phyloP scores from a whole-genome alignment of 164 flowering plant genomes.

The Taxillus chinensis region DNA sequence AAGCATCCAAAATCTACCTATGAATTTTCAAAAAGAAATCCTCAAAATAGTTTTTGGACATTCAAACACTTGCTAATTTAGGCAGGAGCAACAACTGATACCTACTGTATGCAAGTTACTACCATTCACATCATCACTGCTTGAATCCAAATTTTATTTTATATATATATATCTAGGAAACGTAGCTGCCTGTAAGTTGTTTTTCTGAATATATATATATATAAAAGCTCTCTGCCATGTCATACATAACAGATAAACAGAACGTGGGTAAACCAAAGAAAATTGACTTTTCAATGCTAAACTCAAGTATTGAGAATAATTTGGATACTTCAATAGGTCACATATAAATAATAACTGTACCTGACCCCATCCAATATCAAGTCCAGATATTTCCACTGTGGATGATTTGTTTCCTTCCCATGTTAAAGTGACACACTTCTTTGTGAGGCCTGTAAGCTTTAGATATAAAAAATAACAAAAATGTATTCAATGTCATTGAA shows the following conservation, averaged over 20 bases:
- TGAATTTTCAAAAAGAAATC: no score
- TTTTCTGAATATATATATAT: no score
- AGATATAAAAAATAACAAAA: slow-evolving; percentile 8
- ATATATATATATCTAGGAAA: not conserved
- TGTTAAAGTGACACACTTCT: slow-evolving; percentile 40
- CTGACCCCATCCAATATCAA: slow-evolving; percentile 98
- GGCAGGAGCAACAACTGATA: not conserved
- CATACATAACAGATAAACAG: no score
- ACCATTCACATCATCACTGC: not conserved
- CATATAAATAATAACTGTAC: slow-evolving; percentile 25
- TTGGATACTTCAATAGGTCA: not conserved
- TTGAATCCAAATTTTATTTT: not conserved
- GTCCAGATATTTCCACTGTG: slow-evolving; percentile 79
- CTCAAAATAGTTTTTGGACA: no score
- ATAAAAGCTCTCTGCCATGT: no score
- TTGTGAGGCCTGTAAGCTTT: slow-evolving; percentile 73
- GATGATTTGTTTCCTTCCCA: slow-evolving; percentile 51
- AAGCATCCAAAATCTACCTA: no score
- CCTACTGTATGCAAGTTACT: no score
- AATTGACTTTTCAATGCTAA: no score
- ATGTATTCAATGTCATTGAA: not conserved
- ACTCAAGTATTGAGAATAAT: no score
- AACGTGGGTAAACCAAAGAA: no score
- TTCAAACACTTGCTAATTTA: not conserved
- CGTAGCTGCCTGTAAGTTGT: not conserved